Percentiles rank a stretch among this genome's conserved stretches.
Conservation (phyloP, 768 basidiomycete genomes). For the Lactifluus subvellereus region DNA sequence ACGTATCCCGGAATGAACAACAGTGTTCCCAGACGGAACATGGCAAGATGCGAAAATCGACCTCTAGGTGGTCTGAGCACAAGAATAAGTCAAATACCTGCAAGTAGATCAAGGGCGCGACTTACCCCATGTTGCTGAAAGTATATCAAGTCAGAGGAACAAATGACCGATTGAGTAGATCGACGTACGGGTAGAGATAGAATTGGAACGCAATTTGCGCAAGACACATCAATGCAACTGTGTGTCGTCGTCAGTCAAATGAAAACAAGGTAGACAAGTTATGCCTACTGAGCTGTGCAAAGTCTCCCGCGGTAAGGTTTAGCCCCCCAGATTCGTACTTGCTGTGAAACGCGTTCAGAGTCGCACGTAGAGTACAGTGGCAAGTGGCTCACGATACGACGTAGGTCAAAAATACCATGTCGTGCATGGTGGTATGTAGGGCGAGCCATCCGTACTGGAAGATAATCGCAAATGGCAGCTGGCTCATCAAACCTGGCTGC, state of each 20-base stretch:
- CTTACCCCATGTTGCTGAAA: conserved; percentile 36
- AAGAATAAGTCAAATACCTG: not conserved
- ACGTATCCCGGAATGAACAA: conserved; percentile 90
- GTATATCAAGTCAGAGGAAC: conserved; percentile 1
- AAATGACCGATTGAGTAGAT: not conserved
- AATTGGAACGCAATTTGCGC: conserved; percentile 91
- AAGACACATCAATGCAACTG: conserved; percentile 91
- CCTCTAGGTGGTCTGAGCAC: conserved; percentile 64
- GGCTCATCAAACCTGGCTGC: conserved; percentile 59
- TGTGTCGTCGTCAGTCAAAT: conserved; percentile 19
- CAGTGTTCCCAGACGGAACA: conserved; percentile 84
- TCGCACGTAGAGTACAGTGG: conserved; percentile 4
- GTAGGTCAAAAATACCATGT: conserved; percentile 89
- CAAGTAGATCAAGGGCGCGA: not conserved
- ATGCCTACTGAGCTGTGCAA: conserved; percentile 77
- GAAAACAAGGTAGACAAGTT: not conserved
- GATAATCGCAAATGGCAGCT: conserved; percentile 80
- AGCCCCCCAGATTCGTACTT: conserved; percentile 83
- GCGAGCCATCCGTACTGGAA: conserved; percentile 87
- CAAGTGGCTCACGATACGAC: conserved; percentile 66
- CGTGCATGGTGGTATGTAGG: conserved; percentile 82
- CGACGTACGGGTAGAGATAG: conserved; percentile 77
- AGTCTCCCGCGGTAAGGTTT: conserved; percentile 85
- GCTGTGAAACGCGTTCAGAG: conserved; percentile 35
- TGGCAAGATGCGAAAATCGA: conserved; percentile 76